These are phyloP conservation scores for Coniochaeta sp. DNA, from an alignment of 2,329 filamentous ascomycete genomes.

Conservation along the genomic window DNA sequence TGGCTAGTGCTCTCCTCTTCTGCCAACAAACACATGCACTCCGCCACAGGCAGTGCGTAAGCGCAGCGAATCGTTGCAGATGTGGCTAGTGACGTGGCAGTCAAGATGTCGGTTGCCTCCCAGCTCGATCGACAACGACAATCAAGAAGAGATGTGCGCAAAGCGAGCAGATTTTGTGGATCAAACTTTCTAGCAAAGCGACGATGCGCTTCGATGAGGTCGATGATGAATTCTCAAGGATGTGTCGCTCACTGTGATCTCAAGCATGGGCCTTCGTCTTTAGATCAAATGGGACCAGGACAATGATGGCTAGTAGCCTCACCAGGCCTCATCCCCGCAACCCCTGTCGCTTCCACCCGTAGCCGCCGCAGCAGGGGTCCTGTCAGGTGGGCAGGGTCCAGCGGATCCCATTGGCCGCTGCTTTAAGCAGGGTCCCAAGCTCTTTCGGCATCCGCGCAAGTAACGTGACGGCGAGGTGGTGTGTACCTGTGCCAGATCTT, in stretches of 20 bases:
- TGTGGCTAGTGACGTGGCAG: slow-evolving; percentile 41
- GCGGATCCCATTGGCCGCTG: slow-evolving; percentile 22
- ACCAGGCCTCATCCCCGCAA: neutral
- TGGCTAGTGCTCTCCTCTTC: slow-evolving; percentile 10
- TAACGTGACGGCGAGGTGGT: slow-evolving; percentile 25
- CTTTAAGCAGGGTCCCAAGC: slow-evolving; percentile 17
- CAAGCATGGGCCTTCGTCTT: neutral
- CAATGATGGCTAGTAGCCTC: neutral
- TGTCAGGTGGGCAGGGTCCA: slow-evolving; percentile 19
- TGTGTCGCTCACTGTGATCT: neutral
- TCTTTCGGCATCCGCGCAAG: slow-evolving; percentile 13
- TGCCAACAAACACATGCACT: slow-evolving; percentile 16
- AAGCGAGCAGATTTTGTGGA: neutral
- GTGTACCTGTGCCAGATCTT: slow-evolving; percentile 14
- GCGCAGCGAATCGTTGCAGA: slow-evolving; percentile 8
- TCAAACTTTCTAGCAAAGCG: neutral
- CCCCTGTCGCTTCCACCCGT: slow-evolving; percentile 20
- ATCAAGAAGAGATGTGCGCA: neutral
- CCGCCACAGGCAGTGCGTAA: slow-evolving; percentile 26
- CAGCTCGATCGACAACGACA: neutral
- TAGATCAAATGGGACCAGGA: neutral
- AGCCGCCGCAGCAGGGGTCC: slow-evolving; percentile 24
- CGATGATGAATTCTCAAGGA: neutral
- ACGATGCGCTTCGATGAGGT: neutral
- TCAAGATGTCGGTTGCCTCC: slow-evolving; percentile 10